Evolutionary conservation across 2,329 filamentous ascomycete species (phyloP), one percentile per base, ranked within the genome.

Genomic region (Colletotrichum euphorbiae): DNA sequence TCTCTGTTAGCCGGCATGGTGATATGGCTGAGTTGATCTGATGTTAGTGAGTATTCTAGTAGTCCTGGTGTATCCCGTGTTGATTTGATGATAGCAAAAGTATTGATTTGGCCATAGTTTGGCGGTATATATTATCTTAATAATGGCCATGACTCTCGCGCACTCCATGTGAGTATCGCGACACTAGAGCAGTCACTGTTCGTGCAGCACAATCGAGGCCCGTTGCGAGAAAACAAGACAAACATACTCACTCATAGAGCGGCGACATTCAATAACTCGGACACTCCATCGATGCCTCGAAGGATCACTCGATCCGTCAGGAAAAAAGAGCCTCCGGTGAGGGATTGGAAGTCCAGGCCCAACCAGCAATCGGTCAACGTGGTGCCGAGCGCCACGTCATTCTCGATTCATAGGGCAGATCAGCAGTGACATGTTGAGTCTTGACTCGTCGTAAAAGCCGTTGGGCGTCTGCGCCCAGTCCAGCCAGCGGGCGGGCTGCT

Each of bases 371-470:
- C 13, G 19, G 19, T 15, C 28, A 43, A 36, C 40, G 43, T 33
- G 45, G 42, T 33, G 28, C 28, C 40, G 38, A 40, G 7, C 46
- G 45, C 36, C 52, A 21, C 45, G 51, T 60, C 57, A 60, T 60
- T 51, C 19, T 19, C 45, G 31, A 60, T 51, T 45, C 57, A 51
- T 43, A 24, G 43, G 15, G 46, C 13, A 60, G 57, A 60, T 60
- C 57, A 60, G 31, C 57, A 60, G 31, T 42, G 57, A 43, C 28
- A 43, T 48, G 56, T 28, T 24, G 8, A 19, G 43, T 38, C 17
- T 40, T 45, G 56, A 59, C 42, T 59, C 56, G 56, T 46, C 42
- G 17, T 6, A 36, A 57, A 33, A 40, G 11, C 13, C 6, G 52
- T 55, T 28, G 52, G 45, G 19, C 11, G 7, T 55, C 36, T 54